These are phyloP conservation scores for Plasmodium chabaudi DNA, from an alignment of 169 alveolate species.

Conservation along the genomic window DNA sequence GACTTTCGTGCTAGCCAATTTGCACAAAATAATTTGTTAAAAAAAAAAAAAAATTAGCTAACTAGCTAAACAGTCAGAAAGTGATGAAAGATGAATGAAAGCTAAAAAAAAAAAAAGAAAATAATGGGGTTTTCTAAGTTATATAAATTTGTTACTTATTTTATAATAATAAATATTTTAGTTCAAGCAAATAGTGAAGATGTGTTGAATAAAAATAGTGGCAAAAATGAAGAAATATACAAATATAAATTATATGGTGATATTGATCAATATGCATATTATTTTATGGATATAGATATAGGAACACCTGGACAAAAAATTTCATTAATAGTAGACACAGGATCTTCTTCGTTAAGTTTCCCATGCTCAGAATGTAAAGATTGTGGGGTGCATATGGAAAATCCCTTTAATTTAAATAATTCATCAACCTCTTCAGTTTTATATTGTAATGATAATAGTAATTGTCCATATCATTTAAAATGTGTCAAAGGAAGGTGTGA, in stretches of 20 bases:
- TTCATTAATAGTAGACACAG: conserved; percentile 84
- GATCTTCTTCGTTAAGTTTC: conserved; percentile 80
- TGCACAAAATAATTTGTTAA: too few species aligned
- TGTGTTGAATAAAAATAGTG: neutral
- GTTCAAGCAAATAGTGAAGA: neutral
- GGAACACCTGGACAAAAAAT: conserved; percentile 82
- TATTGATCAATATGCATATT: conserved; percentile 83
- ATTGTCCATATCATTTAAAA: conserved; percentile 68
- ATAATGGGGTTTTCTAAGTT: too few species aligned
- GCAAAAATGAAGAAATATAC: neutral
- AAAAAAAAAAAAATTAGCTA: too few species aligned
- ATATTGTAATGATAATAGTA: conserved; percentile 35
- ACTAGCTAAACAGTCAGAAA: too few species aligned
- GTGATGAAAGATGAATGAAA: too few species aligned
- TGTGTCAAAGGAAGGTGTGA: conserved; percentile 73
- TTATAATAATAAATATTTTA: neutral
- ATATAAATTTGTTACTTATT: neutral
- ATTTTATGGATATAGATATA: conserved; percentile 76
- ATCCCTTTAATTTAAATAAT: conserved; percentile 57
- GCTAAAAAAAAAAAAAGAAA: too few species aligned
- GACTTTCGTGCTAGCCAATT: too few species aligned
- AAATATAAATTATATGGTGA: conserved; percentile 80
- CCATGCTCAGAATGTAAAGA: conserved; percentile 76
- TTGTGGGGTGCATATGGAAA: conserved; percentile 81
- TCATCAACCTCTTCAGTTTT: conserved; percentile 78